Conservation (phyloP, 1,284 basidiomycete genomes). For the Psilocybe mexicana region DNA sequence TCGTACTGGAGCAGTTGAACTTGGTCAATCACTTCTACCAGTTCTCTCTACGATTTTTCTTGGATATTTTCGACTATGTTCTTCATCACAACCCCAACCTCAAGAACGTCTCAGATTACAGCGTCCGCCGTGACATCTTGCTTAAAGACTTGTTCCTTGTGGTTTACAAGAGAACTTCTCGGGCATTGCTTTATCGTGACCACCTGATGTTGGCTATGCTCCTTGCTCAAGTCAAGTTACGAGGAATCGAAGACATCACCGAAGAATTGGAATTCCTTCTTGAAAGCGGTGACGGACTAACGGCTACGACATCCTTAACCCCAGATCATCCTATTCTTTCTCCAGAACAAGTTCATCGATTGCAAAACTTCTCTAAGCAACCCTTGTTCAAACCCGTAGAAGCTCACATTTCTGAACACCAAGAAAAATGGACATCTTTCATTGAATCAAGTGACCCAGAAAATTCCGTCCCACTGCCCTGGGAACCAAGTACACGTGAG, state of each 20-base stretch:
- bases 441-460: constrained; percentile 75
- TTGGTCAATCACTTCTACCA: constrained; percentile 98
- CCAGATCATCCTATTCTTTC: constrained; percentile 50
- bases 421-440: constrained; percentile 79
- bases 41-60: constrained; percentile 97
- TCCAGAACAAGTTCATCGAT: constrained; percentile 68
- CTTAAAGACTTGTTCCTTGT: constrained; percentile 90
- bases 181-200: constrained; percentile 90
- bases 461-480: constrained; percentile 69
- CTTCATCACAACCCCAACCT: constrained; percentile 92
- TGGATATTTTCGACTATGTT: constrained; percentile 97
- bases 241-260: constrained; percentile 74
- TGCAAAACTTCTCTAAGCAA: constrained; percentile 69
- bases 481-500: constrained; percentile 75
- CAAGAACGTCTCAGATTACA: constrained; percentile 74
- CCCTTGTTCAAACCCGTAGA: constrained; percentile 79
- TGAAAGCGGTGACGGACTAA: constrained; percentile 79
- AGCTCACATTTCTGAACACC: constrained; percentile 63
- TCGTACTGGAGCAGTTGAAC: constrained; percentile 94
- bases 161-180: constrained; percentile 88
- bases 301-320: constrained; percentile 38
- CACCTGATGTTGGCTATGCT: constrained; percentile 90
- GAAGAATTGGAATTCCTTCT: constrained; percentile 91
- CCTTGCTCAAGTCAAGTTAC: constrained; percentile 88
- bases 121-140: constrained; percentile 79